Base-by-base conservation (phyloP, 768 basidiomycete genomes). In the Ramaria sp. region DNA sequence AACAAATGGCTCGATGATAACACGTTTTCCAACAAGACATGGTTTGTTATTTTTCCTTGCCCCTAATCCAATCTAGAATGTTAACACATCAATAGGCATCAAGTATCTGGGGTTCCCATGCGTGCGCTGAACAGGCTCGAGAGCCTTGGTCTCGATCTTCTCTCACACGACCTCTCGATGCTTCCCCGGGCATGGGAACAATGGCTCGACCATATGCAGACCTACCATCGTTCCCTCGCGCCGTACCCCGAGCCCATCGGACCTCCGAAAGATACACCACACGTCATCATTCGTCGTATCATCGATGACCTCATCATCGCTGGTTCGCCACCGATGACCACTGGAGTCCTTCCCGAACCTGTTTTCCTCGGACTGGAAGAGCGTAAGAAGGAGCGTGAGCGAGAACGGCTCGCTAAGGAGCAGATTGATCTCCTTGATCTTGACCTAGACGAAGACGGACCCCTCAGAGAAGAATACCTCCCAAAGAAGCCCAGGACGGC, bases 1-100 rank as follows among this genome's bases (percentile, higher is more conserved):
- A 90, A 90, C 68, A 91, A 91, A 70, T 90, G 88, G 88, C 66
- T 91, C 61, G 88, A 90, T 61, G 88, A 91, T 63, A 88, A 91
- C 64, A 90, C 88, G 0, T 91, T 90, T 69, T 89, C 87, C 41
- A 90, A 90, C 71, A 90, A 88, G 72, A 91, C 88, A 54, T 91
- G 88, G 88, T 88, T 67, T 59, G 82, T 67, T 30, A 31, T 34
- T 58, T 15, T 53, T 6, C 13, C n/a, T 17, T 43, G 42, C n/a
- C 7, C 2, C 17, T 22, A 17, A 13, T 22, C 11, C 13, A 49
- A 2, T 17, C 48, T 30, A 17, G 13, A 3, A 49, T 17, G 7
- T 60, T 9, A 60, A 31, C 63, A 17, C 50, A 41, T 48, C 45
- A 51, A 60, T 13, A 91, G 88, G 88, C 84, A 91, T 62, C 82